These are phyloP conservation scores for Yamadazyma phyllophila DNA, from an alignment of 805 yeast genomes.

Conservation along the genomic window DNA sequence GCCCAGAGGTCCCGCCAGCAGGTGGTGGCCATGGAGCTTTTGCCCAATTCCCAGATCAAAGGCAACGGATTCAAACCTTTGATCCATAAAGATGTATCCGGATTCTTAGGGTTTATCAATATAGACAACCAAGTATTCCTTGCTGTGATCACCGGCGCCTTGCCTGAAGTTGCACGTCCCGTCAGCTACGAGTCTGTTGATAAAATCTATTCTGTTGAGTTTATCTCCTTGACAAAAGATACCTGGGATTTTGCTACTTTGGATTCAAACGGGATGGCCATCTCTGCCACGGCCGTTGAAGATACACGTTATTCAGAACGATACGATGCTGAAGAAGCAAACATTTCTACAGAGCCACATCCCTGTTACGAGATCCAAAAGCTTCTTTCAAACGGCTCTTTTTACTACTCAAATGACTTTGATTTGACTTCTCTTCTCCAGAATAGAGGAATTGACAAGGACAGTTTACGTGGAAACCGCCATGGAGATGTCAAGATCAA, in stretches of 20 bases:
- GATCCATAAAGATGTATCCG: conserved; percentile 45
- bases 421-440: conserved; percentile 89
- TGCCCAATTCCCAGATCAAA: conserved; percentile 32
- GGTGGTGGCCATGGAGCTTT: conserved; percentile 46
- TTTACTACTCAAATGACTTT: conserved; percentile 88
- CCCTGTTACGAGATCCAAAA: conserved; percentile 83
- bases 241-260: conserved; percentile 80
- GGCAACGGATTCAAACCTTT: conserved; percentile 38
- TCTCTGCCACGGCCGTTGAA: conserved; percentile 21
- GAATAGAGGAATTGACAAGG: conserved; percentile 55
- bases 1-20: conserved; percentile 16
- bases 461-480: neutral
- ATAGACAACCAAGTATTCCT: conserved; percentile 66
- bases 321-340: neutral
- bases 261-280: conserved; percentile 67
- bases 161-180: conserved; percentile 75
- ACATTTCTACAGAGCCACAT: conserved; percentile 41
- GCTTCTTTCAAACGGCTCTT: conserved; percentile 80
- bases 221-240: conserved; percentile 65
- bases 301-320: conserved; percentile 12
- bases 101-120: conserved; percentile 79
- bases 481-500: conserved; percentile 3
- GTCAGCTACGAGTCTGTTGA: conserved; percentile 75
- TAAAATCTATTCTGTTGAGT: conserved; percentile 82
- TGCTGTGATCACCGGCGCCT: conserved; percentile 73